Conservation (phyloP, 768 basidiomycete genomes). For the Tricholomella constricta region DNA sequence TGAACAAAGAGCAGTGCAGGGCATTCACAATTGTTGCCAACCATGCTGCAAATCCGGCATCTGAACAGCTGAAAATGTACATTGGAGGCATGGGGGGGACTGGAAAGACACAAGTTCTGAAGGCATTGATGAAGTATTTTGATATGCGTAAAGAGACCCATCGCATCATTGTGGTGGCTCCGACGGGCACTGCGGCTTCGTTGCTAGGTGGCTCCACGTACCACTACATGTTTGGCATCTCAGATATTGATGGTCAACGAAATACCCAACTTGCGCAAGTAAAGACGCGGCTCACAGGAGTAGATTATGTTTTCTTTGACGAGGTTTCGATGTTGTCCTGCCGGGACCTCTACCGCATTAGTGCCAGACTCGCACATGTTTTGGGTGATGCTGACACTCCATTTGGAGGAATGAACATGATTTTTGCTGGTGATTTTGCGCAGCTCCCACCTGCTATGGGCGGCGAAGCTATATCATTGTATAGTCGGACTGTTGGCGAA, state of each 20-base stretch:
- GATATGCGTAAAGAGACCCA: too few species aligned
- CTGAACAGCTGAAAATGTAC: constrained; percentile 28
- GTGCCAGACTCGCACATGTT: constrained; percentile 21
- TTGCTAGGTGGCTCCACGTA: constrained; percentile 37
- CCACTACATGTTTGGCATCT: constrained; percentile 35
- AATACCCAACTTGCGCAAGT: constrained; percentile 13
- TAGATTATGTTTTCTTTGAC: constrained; percentile 43
- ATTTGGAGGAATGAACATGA: too few species aligned
- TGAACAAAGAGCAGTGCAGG: constrained; percentile 10
- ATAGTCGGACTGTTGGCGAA: too few species aligned
- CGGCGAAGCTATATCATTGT: too few species aligned
- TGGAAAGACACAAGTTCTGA: constrained; percentile 31
- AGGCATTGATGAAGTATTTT: constrained; percentile 10
- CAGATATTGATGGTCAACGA: too few species aligned
- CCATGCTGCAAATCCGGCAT: constrained; percentile 9
- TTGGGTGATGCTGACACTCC: too few species aligned
- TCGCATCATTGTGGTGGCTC: constrained; percentile 11
- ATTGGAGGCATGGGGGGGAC: constrained; percentile 35
- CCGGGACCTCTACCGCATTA: constrained; percentile 29
- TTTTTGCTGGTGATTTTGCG: too few species aligned
- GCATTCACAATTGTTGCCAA: constrained; percentile 22
- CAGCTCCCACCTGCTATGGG: too few species aligned
- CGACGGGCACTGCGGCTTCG: constrained; percentile 34
- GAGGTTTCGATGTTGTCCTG: constrained; percentile 44
- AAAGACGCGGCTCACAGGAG: constrained; percentile 23